phyloP scores from a whole-genome alignment of 176 grass and related monocot species.

The Cymbopogon citratus region DNA sequence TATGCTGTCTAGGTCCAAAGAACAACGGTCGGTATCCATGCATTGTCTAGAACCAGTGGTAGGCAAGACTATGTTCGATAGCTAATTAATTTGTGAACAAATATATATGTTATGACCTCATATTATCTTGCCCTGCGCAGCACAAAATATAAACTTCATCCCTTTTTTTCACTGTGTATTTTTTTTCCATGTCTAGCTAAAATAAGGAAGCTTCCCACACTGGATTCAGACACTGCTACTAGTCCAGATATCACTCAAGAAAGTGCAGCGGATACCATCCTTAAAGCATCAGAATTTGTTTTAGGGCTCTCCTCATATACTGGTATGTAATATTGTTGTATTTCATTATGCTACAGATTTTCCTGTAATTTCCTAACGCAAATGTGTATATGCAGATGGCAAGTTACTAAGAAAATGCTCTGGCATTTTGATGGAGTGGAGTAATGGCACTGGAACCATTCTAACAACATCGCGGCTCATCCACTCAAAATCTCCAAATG shows the following conservation, averaged over 20 bases:
- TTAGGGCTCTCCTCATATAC: background rate
- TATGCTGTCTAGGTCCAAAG: too few relatives aligned
- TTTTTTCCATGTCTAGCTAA: too few relatives aligned
- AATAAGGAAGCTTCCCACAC: too few relatives aligned
- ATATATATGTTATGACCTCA: too few relatives aligned
- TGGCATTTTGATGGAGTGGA: background rate
- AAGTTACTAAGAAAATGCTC: background rate
- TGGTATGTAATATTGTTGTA: background rate
- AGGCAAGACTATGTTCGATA: too few relatives aligned
- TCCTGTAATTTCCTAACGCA: background rate
- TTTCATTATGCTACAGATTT: background rate
- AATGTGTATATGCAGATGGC: background rate
- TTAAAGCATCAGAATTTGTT: background rate
- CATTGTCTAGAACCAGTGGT: too few relatives aligned
- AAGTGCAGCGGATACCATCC: background rate
- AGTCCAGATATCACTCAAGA: background rate
- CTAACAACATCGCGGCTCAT: background rate
- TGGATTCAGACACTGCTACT: too few relatives aligned
- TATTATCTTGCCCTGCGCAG: too few relatives aligned
- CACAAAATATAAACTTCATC: too few relatives aligned
- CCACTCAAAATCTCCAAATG: background rate
- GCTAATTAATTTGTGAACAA: too few relatives aligned
- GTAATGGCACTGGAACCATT: background rate
- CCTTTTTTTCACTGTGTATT: too few relatives aligned
- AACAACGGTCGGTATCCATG: too few relatives aligned